These are phyloP conservation scores for Colletotrichum scovillei DNA, from an alignment of 2,329 filamentous ascomycete species.

Conservation along the genomic window DNA sequence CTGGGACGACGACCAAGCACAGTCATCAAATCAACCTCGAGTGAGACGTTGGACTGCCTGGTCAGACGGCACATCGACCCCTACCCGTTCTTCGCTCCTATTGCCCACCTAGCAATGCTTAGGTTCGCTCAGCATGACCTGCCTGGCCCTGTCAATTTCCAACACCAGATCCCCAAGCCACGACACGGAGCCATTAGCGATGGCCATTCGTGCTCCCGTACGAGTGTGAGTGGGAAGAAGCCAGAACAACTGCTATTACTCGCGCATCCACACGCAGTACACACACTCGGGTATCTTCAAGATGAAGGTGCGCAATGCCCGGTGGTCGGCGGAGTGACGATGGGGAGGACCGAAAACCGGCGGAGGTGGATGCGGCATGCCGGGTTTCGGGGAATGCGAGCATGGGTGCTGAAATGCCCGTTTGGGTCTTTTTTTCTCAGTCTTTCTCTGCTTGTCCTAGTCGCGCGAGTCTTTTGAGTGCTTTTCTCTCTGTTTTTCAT, in stretches of 20 bases:
- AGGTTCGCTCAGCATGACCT: background rate
- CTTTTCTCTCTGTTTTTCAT: background rate
- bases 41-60: slow-evolving; percentile 16
- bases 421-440: background rate
- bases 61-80: slow-evolving; percentile 17
- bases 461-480: background rate
- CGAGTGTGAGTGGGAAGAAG: background rate
- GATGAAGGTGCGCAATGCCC: slow-evolving; percentile 26
- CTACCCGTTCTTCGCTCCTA: background rate
- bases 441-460: background rate
- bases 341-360: slow-evolving; percentile 36
- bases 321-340: slow-evolving; percentile 34
- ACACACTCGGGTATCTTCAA: background rate
- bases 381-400: slow-evolving; percentile 36
- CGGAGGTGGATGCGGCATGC: slow-evolving; percentile 30
- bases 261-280: background rate
- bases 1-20: slow-evolving; percentile 6
- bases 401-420: slow-evolving; percentile 14
- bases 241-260: background rate
- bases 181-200: background rate
- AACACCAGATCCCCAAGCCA: slow-evolving; percentile 5
- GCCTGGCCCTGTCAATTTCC: background rate
- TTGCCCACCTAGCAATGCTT: too few species aligned
- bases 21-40: slow-evolving; percentile 8
- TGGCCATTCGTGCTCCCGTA: background rate